Percentiles rank a stretch among this genome's conserved stretches.
Evolutionary conservation across 805 yeast species (phyloP).

Genomic region (Teunomyces tritomae): DNA sequence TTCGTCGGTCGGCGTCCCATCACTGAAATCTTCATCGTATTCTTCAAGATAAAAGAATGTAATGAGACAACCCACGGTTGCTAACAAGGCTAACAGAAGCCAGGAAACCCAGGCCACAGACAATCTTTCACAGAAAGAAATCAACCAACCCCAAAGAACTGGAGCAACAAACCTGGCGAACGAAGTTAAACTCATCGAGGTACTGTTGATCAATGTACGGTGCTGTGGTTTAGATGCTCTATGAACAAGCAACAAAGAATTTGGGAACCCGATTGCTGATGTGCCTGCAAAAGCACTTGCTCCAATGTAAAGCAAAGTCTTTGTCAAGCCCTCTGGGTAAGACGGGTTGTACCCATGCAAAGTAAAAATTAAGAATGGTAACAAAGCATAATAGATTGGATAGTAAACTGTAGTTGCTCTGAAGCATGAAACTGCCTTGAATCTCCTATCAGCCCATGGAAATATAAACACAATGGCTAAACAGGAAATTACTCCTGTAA

Average conservation of each 20-base stretch:
- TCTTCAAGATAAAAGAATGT: slow-evolving; percentile 22
- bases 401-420: slow-evolving; percentile 37
- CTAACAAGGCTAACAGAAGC: slow-evolving; percentile 26
- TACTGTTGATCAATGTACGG: slow-evolving; percentile 59
- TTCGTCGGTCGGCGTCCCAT: background rate
- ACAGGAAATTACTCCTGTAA: slow-evolving; percentile 54
- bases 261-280: slow-evolving; percentile 51
- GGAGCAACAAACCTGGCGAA: slow-evolving; percentile 60
- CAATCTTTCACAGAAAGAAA: slow-evolving; percentile 26
- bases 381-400: slow-evolving; percentile 43
- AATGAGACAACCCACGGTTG: slow-evolving; percentile 17
- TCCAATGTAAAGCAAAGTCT: slow-evolving; percentile 24
- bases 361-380: slow-evolving; percentile 50
- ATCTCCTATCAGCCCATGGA: slow-evolving; percentile 50
- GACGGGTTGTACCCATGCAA: slow-evolving; percentile 30
- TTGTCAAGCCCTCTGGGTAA: slow-evolving; percentile 21
- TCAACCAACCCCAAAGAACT: slow-evolving; percentile 49
- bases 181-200: slow-evolving; percentile 51
- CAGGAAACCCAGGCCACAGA: slow-evolving; percentile 29
- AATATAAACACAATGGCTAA: slow-evolving; percentile 47
- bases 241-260: slow-evolving; percentile 51
- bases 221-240: slow-evolving; percentile 52
- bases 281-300: slow-evolving; percentile 32
- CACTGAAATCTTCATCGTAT: slow-evolving; percentile 20
- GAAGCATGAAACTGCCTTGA: slow-evolving; percentile 45